Conservation (phyloP, 768 basidiomycete genomes). For the Leucocoprinus sp. region DNA sequence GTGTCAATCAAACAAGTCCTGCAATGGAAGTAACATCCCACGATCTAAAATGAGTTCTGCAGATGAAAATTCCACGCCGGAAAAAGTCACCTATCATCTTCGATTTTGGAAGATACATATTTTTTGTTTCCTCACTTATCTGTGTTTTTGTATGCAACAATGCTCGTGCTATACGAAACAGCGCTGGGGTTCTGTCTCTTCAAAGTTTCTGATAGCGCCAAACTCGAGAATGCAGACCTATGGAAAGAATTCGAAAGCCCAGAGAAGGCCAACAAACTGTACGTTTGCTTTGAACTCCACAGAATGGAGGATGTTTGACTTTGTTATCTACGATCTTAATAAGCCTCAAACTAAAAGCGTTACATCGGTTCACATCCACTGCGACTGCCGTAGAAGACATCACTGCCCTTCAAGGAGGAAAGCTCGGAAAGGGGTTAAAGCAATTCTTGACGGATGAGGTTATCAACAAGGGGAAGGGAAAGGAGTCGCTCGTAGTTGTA, state of each 20-base stretch:
- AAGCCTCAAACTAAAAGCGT: slow-evolving; percentile 88
- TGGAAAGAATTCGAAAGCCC: slow-evolving; percentile 92
- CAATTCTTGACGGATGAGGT: slow-evolving; percentile 86
- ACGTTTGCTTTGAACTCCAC: slow-evolving; percentile 23
- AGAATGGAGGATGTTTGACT: slow-evolving; percentile 5
- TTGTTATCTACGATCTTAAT: not conserved
- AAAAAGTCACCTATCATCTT: slow-evolving; percentile 19
- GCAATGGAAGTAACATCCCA: slow-evolving; percentile 19
- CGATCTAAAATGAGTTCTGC: slow-evolving; percentile 16
- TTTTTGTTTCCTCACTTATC: not conserved
- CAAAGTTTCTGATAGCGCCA: slow-evolving; percentile 86
- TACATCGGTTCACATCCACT: slow-evolving; percentile 95
- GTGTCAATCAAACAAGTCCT: not conserved
- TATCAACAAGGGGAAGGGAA: slow-evolving; percentile 83
- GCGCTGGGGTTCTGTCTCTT: slow-evolving; percentile 96
- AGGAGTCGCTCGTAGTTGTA: slow-evolving; percentile 76
- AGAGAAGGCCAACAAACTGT: slow-evolving; percentile 89
- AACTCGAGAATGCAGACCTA: slow-evolving; percentile 77
- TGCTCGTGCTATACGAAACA: slow-evolving; percentile 97
- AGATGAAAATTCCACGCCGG: slow-evolving; percentile 25
- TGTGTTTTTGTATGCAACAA: slow-evolving; percentile 31
- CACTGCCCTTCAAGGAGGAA: slow-evolving; percentile 85
- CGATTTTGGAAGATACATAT: slow-evolving; percentile 10
- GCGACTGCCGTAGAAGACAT: slow-evolving; percentile 97
- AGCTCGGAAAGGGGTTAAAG: slow-evolving; percentile 87